Conservation (phyloP, 2,329 filamentous ascomycete species). For the Stagonosporopsis rhizophila region DNA sequence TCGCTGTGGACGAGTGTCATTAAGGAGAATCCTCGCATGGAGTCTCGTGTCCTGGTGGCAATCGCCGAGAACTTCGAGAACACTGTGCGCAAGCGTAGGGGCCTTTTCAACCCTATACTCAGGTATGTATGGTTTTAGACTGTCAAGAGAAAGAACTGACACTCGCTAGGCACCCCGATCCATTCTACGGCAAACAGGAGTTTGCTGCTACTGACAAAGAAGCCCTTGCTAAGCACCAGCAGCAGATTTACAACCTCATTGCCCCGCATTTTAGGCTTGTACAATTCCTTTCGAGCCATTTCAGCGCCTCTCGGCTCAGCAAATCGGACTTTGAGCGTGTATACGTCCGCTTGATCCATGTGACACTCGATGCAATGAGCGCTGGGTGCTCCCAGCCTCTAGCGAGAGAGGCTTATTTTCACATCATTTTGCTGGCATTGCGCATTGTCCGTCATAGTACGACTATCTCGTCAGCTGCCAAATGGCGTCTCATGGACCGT, state of each 20-base stretch:
- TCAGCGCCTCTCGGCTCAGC: slow-evolving; percentile 87
- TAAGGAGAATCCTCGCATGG: slow-evolving; percentile 90
- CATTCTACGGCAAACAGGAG: slow-evolving; percentile 90
- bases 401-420: slow-evolving; percentile 89
- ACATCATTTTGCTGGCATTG: slow-evolving; percentile 82
- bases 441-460: slow-evolving; percentile 77
- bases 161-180: slow-evolving; percentile 69
- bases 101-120: slow-evolving; percentile 79
- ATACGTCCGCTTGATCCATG: slow-evolving; percentile 80
- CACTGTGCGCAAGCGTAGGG: slow-evolving; percentile 77
- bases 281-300: slow-evolving; percentile 92
- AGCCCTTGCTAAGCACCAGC: slow-evolving; percentile 75
- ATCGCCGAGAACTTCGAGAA: slow-evolving; percentile 91
- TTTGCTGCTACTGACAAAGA: slow-evolving; percentile 90
- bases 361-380: slow-evolving; percentile 75
- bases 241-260: slow-evolving; percentile 80
- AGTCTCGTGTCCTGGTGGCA: slow-evolving; percentile 83
- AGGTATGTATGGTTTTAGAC: slow-evolving; percentile 55
- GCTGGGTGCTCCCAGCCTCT: slow-evolving; percentile 77
- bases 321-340: slow-evolving; percentile 81
- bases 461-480: slow-evolving; percentile 66
- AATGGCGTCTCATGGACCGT: slow-evolving; percentile 87
- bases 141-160: slow-evolving; percentile 36
- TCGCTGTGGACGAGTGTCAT: slow-evolving; percentile 97
- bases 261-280: slow-evolving; percentile 85